Evolutionary conservation across 2,329 filamentous ascomycete species (phyloP).

Genomic region (Colletotrichum sansevieriae): DNA sequence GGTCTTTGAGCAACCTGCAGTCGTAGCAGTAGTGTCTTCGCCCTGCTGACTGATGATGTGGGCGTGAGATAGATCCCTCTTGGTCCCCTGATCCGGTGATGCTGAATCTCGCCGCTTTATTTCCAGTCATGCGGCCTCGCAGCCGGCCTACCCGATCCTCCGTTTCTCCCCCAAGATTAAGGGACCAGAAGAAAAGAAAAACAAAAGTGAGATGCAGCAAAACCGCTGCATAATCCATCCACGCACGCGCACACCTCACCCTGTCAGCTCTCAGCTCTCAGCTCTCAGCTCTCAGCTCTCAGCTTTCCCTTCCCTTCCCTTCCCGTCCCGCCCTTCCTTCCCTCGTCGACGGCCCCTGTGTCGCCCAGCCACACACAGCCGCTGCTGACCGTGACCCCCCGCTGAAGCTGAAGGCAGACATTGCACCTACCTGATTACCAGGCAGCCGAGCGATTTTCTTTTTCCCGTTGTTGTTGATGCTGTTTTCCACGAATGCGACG

Average conservation of each 20-base stretch:
- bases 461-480: neutral
- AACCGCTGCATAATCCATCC: slow-evolving; percentile 2
- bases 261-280: neutral
- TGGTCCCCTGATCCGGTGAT: slow-evolving; percentile 3
- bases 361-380: neutral
- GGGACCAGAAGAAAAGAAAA: neutral
- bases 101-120: slow-evolving; percentile 2
- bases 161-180: neutral
- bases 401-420: neutral
- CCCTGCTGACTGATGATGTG: slow-evolving; percentile 29
- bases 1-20: neutral
- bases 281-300: neutral
- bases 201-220: neutral
- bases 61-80: neutral
- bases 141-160: neutral
- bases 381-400: slow-evolving; percentile 15
- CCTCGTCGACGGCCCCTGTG: neutral
- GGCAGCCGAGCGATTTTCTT: slow-evolving; percentile 16
- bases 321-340: neutral
- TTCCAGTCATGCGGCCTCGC: neutral
- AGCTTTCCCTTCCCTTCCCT: neutral
- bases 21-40: neutral
- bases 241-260: neutral
- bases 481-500: neutral
- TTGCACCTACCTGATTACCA: neutral